phyloP scores from a whole-genome alignment of 2,329 filamentous ascomycete species.

The Xylaria sp. region DNA sequence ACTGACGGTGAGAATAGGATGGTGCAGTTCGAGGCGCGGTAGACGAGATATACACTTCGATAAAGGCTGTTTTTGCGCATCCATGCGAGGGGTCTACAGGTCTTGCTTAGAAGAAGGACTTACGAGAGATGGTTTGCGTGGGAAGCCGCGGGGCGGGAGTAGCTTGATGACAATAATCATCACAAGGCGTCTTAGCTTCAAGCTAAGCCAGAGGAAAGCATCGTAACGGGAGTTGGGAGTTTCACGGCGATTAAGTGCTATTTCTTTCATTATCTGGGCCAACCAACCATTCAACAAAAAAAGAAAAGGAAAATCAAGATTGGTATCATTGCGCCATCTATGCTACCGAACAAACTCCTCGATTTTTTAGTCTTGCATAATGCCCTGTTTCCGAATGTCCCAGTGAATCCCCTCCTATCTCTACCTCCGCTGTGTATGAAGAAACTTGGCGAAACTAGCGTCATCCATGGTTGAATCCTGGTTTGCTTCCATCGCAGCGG shows the following conservation, averaged over 20 bases:
- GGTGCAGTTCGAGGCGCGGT: slow-evolving; percentile 98
- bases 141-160: slow-evolving; percentile 4
- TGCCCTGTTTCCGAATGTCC: slow-evolving; percentile 2
- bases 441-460: slow-evolving; percentile 71
- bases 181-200: slow-evolving; percentile 3
- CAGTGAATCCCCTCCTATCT: slow-evolving; percentile 4
- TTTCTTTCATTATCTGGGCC: slow-evolving; percentile 2
- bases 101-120: background rate
- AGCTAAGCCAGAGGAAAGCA: slow-evolving; percentile 13
- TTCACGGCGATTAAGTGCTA: slow-evolving; percentile 30
- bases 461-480: slow-evolving; percentile 62
- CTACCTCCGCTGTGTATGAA: slow-evolving; percentile 58
- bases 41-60: slow-evolving; percentile 48
- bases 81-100: too few relatives aligned
- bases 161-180: slow-evolving; percentile 7
- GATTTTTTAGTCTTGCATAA: slow-evolving; percentile 24
- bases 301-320: slow-evolving; percentile 35
- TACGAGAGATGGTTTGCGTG: slow-evolving; percentile 8
- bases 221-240: slow-evolving; percentile 40
- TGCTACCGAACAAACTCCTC: slow-evolving; percentile 26
- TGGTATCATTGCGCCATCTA: slow-evolving; percentile 46
- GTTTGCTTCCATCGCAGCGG: slow-evolving; percentile 75
- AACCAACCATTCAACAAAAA: background rate
- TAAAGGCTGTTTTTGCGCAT: slow-evolving; percentile 1
- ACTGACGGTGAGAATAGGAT: slow-evolving; percentile 67